These are phyloP conservation scores for Camelina hispida DNA, from an alignment of 345 rosid species.

Conservation along the genomic window DNA sequence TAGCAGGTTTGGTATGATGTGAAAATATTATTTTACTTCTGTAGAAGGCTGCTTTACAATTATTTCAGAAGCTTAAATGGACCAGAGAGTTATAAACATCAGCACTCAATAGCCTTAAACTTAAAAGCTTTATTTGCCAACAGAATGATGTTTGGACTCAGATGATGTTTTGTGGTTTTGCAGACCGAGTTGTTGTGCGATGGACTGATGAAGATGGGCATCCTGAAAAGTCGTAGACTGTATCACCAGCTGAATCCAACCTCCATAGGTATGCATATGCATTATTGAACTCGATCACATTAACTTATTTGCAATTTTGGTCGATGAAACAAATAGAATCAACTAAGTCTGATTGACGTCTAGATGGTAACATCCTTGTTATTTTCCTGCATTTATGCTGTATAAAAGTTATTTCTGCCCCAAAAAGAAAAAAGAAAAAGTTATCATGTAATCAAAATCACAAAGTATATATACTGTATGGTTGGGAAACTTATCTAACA, in stretches of 20 bases:
- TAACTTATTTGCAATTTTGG: conserved; percentile 17
- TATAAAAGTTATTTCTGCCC: neutral
- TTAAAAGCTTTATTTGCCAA: conserved; percentile 9
- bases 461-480: neutral
- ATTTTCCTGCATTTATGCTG: neutral
- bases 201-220: conserved; percentile 85
- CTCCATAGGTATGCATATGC: conserved; percentile 75
- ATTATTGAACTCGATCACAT: conserved; percentile 13
- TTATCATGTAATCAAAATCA: conserved; percentile 4
- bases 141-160: conserved; percentile 11
- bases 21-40: neutral
- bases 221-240: conserved; percentile 56
- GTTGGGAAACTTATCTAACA: conserved; percentile 23
- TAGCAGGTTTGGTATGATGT: conserved; percentile 2
- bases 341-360: conserved; percentile 2
- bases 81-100: conserved; percentile 10
- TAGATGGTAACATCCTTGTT: conserved; percentile 17
- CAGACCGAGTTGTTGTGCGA: conserved; percentile 71
- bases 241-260: conserved; percentile 87
- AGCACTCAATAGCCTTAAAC: neutral
- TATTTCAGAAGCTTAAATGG: neutral
- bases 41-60: conserved; percentile 9
- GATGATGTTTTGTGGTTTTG: conserved; percentile 39
- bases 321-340: conserved; percentile 5
- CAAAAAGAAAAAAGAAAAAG: no score